Base-by-base conservation (phyloP, 768 basidiomycete species). In the Tulasnella sp. region DNA sequence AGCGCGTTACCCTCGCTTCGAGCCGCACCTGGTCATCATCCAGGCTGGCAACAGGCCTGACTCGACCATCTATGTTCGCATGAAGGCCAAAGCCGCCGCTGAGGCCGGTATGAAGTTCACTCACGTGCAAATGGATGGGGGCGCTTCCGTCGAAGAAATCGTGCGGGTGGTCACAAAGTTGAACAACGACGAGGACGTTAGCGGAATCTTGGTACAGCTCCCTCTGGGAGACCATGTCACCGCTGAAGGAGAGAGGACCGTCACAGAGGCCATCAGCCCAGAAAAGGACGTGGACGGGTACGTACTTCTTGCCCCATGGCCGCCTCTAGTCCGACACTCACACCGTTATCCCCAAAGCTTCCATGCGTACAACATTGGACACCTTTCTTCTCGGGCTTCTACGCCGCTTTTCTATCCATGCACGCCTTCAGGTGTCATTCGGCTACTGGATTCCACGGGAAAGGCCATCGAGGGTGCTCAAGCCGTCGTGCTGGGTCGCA, bases 271-370 rank as follows among this genome's bases (percentile, higher is more conserved):
- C 16, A 91, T 99, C 80, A 93, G 91, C 80, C 95, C 96, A 24
- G 90, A 92, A 85, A 99, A 99, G 87, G 98, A 99, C 82, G 93
- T 99, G 80, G 98, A 99, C 85, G 98, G 96, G 95, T 96, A 83
- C 78, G 89, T 85, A 9, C 21, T 68, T 48, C 58, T 74, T 76
- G 80, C 42, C 5, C 40, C 14, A 68, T 36, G 62, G 18, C 36
- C 19, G 24, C n/a, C 16, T 62, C 10, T 12, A 34, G n/a, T 19
- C 16, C 71, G n/a, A 5, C 58, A 27, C 62, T 68, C 5, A 68
- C 21, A 18, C 31, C 31, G 31, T 68, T 68, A 1, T 6, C 31
- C n/a, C 34, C 46, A 75, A 81, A 96, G 97, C 38, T 99, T 99
- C 88, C 96, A 98, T 87, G 96, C 97, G 6, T 97, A 97, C 86